Percentiles rank a stretch among this genome's conserved stretches.
phyloP scores from a whole-genome alignment of 2,329 filamentous ascomycete species.

The Aspergillus fijiensis region DNA sequence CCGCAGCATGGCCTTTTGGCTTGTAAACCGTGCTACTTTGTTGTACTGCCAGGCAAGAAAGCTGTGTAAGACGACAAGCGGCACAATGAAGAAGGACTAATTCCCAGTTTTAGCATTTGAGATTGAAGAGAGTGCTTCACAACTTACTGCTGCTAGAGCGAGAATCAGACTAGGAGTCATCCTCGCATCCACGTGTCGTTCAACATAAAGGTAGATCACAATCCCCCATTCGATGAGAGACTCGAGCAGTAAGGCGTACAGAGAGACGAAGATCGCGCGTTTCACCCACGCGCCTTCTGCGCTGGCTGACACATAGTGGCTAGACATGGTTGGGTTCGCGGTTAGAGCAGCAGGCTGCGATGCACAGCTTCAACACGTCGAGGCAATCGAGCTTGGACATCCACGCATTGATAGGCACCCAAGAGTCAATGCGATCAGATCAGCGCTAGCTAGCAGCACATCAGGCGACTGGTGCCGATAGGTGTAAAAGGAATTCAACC shows the following conservation, averaged over 20 bases:
- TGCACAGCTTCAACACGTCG: conserved; percentile 3
- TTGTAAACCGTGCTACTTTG: conserved; percentile 29
- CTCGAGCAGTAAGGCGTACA: conserved; percentile 37
- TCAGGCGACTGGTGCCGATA: neutral
- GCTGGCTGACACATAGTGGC: conserved; percentile 13
- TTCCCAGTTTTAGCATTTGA: neutral
- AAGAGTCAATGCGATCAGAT: neutral
- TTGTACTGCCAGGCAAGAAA: conserved; percentile 42
- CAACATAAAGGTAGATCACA: conserved; percentile 37
- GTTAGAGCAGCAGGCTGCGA: conserved; percentile 3
- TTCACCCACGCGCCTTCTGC: conserved; percentile 37
- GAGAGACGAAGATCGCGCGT: conserved; percentile 36
- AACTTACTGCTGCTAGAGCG: conserved; percentile 36
- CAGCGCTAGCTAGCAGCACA: neutral
- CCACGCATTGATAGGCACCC: neutral
- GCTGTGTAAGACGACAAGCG: conserved; percentile 38
- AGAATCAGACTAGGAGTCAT: conserved; percentile 40
- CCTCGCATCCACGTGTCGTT: conserved; percentile 37
- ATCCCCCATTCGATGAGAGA: conserved; percentile 38
- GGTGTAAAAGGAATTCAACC: conserved; percentile 1
- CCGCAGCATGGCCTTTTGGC: conserved; percentile 33
- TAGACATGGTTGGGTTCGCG: conserved; percentile 11
- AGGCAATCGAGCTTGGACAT: neutral
- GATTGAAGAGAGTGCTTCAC: conserved; percentile 3
- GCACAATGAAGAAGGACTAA: conserved; percentile 39